Conservation (phyloP, 768 basidiomycete species). For the Leccinum boreale region DNA sequence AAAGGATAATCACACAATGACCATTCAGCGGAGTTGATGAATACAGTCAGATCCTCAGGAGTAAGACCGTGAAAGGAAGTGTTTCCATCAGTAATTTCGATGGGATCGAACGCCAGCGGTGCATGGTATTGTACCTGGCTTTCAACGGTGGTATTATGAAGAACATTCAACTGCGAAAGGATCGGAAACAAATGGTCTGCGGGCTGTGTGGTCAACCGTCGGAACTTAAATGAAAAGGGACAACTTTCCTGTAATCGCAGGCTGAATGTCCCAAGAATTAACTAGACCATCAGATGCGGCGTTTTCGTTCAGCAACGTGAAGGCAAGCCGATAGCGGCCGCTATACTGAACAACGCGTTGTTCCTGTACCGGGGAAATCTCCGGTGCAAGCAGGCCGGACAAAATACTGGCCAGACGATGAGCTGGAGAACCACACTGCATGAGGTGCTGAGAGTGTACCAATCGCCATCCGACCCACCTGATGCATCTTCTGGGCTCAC, state of each 20-base stretch:
- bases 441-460: constrained; percentile 7
- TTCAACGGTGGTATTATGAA: constrained; percentile 93
- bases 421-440: constrained; percentile 25
- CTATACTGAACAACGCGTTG: constrained; percentile 71
- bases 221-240: constrained; percentile 11
- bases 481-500: constrained; percentile 26
- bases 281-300: constrained; percentile 59
- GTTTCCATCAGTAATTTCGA: constrained; percentile 29
- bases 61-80: constrained; percentile 54
- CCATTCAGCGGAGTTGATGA: constrained; percentile 97
- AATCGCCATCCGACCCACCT: constrained; percentile 20
- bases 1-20: constrained; percentile 62
- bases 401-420: constrained; percentile 39
- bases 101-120: constrained; percentile 78
- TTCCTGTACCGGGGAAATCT: constrained; percentile 46
- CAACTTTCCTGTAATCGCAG: constrained; percentile 59
- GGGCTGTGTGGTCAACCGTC: constrained; percentile 11
- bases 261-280: constrained; percentile 69
- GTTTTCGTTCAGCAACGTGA: constrained; percentile 91
- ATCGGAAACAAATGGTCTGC: constrained; percentile 72
- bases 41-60: constrained; percentile 84
- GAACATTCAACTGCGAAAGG: constrained; percentile 49
- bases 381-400: constrained; percentile 39
- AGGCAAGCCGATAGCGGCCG: constrained; percentile 80
- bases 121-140: constrained; percentile 93